These are phyloP conservation scores for Fraxinus paxiana DNA, from an alignment of 305 asterid genomes.

Conservation along the genomic window DNA sequence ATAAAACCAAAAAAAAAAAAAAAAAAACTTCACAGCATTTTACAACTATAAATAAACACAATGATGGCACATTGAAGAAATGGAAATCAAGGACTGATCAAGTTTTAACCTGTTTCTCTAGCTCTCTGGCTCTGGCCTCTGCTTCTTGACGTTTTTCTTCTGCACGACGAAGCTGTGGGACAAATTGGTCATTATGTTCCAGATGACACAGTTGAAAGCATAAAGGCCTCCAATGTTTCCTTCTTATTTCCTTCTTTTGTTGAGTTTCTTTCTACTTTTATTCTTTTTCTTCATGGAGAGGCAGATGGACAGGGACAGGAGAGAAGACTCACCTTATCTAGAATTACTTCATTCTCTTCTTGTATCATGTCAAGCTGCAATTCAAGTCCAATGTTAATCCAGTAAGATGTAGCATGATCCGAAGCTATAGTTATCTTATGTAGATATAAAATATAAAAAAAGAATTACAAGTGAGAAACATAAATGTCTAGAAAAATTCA, in stretches of 20 bases:
- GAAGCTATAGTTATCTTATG: slow-evolving; percentile 5
- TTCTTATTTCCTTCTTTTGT: slow-evolving; percentile 10
- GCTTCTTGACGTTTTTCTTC: slow-evolving; percentile 91
- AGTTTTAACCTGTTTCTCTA: slow-evolving; percentile 82
- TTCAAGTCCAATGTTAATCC: slow-evolving; percentile 23
- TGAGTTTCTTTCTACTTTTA: not conserved
- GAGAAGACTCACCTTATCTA: slow-evolving; percentile 72
- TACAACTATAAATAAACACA: slow-evolving; percentile 4
- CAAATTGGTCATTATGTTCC: slow-evolving; percentile 34
- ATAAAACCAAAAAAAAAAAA: not conserved
- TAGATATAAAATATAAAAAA: slow-evolving; percentile 10
- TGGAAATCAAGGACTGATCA: slow-evolving; percentile 5
- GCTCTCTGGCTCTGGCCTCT: slow-evolving; percentile 85
- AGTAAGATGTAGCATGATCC: slow-evolving; percentile 16
- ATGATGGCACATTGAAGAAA: slow-evolving; percentile 12
- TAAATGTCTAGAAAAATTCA: slow-evolving; percentile 19
- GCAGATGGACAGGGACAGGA: slow-evolving; percentile 8
- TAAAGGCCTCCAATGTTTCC: not conserved
- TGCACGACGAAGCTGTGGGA: slow-evolving; percentile 72
- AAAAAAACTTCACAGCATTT: not conserved
- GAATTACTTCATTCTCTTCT: slow-evolving; percentile 78
- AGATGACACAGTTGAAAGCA: slow-evolving; percentile 15
- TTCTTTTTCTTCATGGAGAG: not conserved
- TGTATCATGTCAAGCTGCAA: slow-evolving; percentile 97
- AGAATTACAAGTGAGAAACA: slow-evolving; percentile 18